Conservation (phyloP, 208 protist genomes). For the Crithidia sp. region DNA sequence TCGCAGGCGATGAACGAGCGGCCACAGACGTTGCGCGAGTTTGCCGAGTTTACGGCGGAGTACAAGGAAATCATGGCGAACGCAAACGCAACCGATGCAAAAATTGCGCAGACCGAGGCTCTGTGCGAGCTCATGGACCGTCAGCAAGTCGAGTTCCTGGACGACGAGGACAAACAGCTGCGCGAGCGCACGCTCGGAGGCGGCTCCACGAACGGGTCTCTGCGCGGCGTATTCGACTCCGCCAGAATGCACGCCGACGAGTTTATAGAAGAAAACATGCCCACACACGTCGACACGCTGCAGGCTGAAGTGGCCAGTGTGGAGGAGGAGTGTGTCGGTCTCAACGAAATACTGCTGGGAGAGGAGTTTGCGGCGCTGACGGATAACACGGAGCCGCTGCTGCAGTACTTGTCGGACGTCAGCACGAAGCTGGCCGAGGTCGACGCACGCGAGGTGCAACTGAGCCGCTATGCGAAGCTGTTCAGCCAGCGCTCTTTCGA, state of each 20-base stretch:
- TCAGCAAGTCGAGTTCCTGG: slow-evolving; percentile 86
- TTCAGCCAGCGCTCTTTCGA: slow-evolving; percentile 83
- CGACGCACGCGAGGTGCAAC: slow-evolving; percentile 64
- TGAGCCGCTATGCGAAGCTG: slow-evolving; percentile 85
- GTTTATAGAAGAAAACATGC: slow-evolving; percentile 89
- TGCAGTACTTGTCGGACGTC: slow-evolving; percentile 88
- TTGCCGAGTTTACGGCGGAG: slow-evolving; percentile 86
- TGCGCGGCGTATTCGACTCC: slow-evolving; percentile 87
- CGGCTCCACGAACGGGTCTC: slow-evolving; percentile 53
- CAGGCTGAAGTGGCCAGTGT: slow-evolving; percentile 74
- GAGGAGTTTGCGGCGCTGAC: slow-evolving; percentile 86
- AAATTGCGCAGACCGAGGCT: slow-evolving; percentile 81
- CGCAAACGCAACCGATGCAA: slow-evolving; percentile 53
- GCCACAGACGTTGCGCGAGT: slow-evolving; percentile 66
- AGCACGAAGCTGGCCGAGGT: slow-evolving; percentile 78
- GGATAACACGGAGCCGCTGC: slow-evolving; percentile 83
- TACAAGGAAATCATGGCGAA: slow-evolving; percentile 83
- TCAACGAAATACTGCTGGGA: slow-evolving; percentile 86
- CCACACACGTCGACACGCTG: slow-evolving; percentile 73
- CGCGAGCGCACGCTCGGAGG: slow-evolving; percentile 89
- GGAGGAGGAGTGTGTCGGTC: slow-evolving; percentile 85
- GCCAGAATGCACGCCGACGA: slow-evolving; percentile 82
- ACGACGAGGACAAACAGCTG: slow-evolving; percentile 91
- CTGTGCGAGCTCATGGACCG: slow-evolving; percentile 92
- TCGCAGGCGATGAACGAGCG: slow-evolving; percentile 84